A percentile compares a stretch with the other conserved stretches of the same genome.
Conservation (phyloP, 768 basidiomycete species). For the Tricholoma saponaceum region DNA sequence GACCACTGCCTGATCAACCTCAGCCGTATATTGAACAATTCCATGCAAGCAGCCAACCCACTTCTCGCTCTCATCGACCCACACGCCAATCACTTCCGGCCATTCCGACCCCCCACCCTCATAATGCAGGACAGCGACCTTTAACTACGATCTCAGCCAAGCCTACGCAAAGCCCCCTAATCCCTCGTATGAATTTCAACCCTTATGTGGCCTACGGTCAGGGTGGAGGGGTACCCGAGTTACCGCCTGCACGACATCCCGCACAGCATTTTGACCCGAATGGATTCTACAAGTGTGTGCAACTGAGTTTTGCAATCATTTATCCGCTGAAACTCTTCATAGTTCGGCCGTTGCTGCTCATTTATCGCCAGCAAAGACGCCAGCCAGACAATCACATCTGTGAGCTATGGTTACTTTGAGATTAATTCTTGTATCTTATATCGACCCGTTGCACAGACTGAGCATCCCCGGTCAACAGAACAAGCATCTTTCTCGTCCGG, state of each 20-base stretch:
- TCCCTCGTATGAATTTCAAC: conserved; percentile 33
- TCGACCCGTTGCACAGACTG: neutral
- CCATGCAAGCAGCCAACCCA: neutral
- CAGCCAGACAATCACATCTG: conserved; percentile 12
- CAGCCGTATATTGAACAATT: neutral
- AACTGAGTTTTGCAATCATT: neutral
- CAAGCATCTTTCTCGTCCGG: neutral
- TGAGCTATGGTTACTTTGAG: conserved; percentile 1
- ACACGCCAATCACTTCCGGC: conserved; percentile 17
- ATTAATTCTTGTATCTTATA: neutral
- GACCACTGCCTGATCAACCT: conserved; percentile 4
- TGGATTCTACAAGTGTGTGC: conserved; percentile 57
- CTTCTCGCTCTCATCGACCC: conserved; percentile 7
- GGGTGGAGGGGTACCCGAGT: neutral
- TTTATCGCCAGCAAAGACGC: conserved; percentile 19
- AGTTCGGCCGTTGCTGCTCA: conserved; percentile 56
- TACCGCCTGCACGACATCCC: conserved; percentile 10
- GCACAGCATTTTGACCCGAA: conserved; percentile 21
- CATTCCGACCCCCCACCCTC: conserved; percentile 8
- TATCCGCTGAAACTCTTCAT: neutral
- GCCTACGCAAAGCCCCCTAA: neutral
- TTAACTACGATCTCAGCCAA: neutral
- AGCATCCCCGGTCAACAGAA: neutral
- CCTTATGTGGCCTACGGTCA: conserved; percentile 42
- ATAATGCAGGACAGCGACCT: conserved; percentile 10